Percentiles rank a stretch among this genome's conserved stretches.
phyloP scores from a whole-genome alignment of 2,329 filamentous ascomycete genomes.

The Cercospora sp. region DNA sequence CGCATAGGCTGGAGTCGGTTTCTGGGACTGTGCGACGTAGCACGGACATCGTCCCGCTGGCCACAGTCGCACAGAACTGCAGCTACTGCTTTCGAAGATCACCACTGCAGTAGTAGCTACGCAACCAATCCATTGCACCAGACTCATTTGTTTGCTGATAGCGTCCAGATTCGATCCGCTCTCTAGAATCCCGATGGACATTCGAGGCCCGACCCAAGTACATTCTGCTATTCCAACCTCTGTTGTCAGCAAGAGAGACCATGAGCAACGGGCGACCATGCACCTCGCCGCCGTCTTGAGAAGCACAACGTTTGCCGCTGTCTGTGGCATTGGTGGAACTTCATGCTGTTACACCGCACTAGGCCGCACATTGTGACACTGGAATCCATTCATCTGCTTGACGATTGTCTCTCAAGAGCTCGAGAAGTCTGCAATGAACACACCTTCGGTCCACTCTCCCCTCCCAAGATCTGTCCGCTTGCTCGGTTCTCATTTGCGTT shows the following conservation, averaged over 20 bases:
- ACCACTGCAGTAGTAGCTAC: constrained; percentile 5
- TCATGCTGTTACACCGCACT: not conserved
- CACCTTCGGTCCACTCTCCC: not conserved
- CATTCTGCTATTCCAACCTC: not conserved
- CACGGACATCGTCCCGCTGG: not conserved
- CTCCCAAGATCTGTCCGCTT: not conserved
- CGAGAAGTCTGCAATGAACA: constrained; percentile 9
- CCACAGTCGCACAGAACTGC: constrained; percentile 7
- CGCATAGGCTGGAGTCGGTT: not conserved
- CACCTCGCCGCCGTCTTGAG: not conserved
- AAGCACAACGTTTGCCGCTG: constrained; percentile 1
- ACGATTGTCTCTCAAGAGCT: not conserved
- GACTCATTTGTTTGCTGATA: not conserved
- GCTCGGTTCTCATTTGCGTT: not conserved
- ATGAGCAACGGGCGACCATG: not conserved
- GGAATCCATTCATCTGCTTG: not conserved
- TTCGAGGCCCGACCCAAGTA: not conserved
- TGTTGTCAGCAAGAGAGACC: not conserved
- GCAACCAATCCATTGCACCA: not conserved
- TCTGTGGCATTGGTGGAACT: not conserved
- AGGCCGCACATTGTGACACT: not conserved
- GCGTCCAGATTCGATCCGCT: not conserved
- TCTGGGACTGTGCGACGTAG: constrained; percentile 7
- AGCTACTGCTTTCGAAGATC: constrained; percentile 2
- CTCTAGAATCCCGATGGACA: not conserved